Base-by-base conservation (phyloP, 257 asterid species). In the Prunella vulgaris region DNA sequence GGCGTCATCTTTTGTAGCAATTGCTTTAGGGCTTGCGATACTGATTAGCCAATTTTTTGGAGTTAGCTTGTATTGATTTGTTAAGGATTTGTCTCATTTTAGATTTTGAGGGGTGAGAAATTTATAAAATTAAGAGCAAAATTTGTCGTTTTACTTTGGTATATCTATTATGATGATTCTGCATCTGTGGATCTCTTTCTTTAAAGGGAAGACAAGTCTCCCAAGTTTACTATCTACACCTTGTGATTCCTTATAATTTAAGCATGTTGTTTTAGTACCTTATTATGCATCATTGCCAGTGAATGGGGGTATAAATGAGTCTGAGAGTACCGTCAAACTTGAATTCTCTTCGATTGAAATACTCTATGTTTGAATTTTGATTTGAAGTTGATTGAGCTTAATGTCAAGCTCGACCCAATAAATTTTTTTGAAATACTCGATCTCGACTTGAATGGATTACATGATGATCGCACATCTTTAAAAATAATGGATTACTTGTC, bases 1-100 rank as follows among this genome's bases (percentile, higher is more conserved):
- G 99, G 97, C 86, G 8, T 86, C 99, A 27, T 91, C 97, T 5
- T 78, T 91, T 33, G 70, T 94, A 46, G 97, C 99, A 0, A 84
- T 91, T 76, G 92, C 79, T 63, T 68, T 94, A 56, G 99, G 99
- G 54, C 70, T 94, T 61, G 85, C 91, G 0, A 81, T 94, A 65
- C 68, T 94, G 24, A 42, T 89, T 51, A 88, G 95, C 84, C 95
- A 90, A 57, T 83, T 68, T 77, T 86, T 91, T 56, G 99, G 97
- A 14, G 82, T 87, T 73, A 86, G 90, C 61, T 81, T 91, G 86
- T 93, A 87, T 64, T 93, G 81, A 80, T 75, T 70, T 22, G 46
- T 35, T 71, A 10, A 35, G 66, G 4, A 18, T 71, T 66, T 46
- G 24, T 24, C 4, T 21, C 32, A 4, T 21, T 22, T 21, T 46